Evolutionary conservation across 2,329 filamentous ascomycete species (phyloP), one percentile per base, ranked within the genome.

Genomic region (Lojkania enalia): DNA sequence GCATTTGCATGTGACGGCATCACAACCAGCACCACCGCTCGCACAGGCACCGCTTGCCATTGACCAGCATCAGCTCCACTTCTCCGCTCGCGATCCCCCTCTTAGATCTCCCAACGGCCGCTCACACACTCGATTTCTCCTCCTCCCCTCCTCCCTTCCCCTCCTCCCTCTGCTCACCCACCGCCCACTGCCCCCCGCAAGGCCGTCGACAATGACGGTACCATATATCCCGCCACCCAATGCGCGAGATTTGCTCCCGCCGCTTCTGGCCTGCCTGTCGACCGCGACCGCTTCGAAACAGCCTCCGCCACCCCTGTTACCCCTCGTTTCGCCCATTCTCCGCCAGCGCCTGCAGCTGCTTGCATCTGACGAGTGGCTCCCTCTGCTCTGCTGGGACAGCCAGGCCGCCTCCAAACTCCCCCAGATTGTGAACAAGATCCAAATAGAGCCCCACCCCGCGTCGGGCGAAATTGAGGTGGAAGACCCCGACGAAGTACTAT

Each of bases 401-500:
- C 68, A 77, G 51, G 72, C 80, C 32, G 81, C 78, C 2, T 73
- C 78, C 21, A 79, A 75, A 52, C 75, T 92, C 14, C 75, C 78
- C n/a, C 74, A 81, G 46, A 73, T 86, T 12, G 82, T 83, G 21
- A 77, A 79, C 55, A 77, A 79, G 44, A 81, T 87, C 41, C 72
- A 78, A 35, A 74, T 92, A 21, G 86, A 91, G 66, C 86, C 87
- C n/a, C 88, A 94, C 60, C 88, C 88, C 2, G 82, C 86, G 3
- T 90, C 86, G 2, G 88, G 87, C 42, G 87, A 91, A 67, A 81
- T 92, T 42, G 88, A 92, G 70, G 71, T 91, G 15, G 84, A 88
- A 44, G 85, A 89, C 44, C 78, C 82, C 5, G 75, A 82, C 47
- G 75, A 77, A 20, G 73, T 81, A 23, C 77, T 79, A 41, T 92